Evolutionary conservation across 1,284 basidiomycete species (phyloP).

Genomic region (Tilletia setariae): DNA sequence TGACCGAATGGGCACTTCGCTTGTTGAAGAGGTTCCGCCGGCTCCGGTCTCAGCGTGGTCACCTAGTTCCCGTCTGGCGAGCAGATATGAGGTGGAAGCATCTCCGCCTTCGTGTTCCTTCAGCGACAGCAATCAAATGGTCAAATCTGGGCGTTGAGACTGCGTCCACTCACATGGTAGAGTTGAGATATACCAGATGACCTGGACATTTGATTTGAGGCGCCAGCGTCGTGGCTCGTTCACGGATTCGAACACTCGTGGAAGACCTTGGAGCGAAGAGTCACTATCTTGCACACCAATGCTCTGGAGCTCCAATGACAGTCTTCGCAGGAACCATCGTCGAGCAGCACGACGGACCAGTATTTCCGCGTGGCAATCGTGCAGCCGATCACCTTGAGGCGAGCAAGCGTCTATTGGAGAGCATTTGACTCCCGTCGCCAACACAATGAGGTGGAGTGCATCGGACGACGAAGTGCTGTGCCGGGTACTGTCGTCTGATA

Average conservation of each 20-base stretch:
- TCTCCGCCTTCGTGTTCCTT: constrained; percentile 68
- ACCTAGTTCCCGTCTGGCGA: neutral
- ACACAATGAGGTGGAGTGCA: constrained; percentile 62
- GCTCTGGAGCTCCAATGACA: constrained; percentile 40
- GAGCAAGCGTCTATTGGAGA: constrained; percentile 68
- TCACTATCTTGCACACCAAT: constrained; percentile 12
- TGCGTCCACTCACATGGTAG: constrained; percentile 68
- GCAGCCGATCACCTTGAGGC: constrained; percentile 71
- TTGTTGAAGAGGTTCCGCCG: too few species aligned
- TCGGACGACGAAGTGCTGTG: neutral
- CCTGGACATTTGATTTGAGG: constrained; percentile 60
- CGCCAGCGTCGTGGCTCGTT: constrained; percentile 58
- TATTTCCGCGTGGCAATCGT: constrained; percentile 87
- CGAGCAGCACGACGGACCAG: constrained; percentile 74
- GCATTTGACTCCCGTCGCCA: constrained; percentile 83
- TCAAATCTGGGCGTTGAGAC: constrained; percentile 22
- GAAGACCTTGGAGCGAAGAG: constrained; percentile 29
- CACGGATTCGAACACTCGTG: constrained; percentile 54
- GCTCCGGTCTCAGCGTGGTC: too few species aligned
- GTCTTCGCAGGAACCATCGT: constrained; percentile 76
- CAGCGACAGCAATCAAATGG: constrained; percentile 2
- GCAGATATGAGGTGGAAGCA: constrained; percentile 70
- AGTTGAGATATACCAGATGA: constrained; percentile 79
- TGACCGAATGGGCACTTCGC: too few species aligned
- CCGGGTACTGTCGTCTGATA: neutral